Evolutionary conservation across 768 basidiomycete species (phyloP), one percentile per base, ranked within the genome.

Genomic region (Myochromella boudieri): DNA sequence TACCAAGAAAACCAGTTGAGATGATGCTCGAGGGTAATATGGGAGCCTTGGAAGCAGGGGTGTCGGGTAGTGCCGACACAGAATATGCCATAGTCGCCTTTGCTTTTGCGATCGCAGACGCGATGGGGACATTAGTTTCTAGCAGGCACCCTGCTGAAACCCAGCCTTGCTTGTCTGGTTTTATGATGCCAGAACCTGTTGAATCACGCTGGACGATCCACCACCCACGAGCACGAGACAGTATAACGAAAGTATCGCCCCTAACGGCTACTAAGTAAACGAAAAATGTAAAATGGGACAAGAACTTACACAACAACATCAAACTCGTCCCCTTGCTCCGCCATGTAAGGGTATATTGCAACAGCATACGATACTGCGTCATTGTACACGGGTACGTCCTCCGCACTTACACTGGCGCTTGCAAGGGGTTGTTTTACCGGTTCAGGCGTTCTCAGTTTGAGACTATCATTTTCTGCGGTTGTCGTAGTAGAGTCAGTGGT

Each of bases 151-250:
- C 95, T 3, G 95, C 95, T 31, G 95, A 97, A 2, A 99, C 95
- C 95, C 95, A 98, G 43, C 94, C 93, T 60, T 94, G 91, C 63
- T 88, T 87, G 52, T 93, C 91, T n/a, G n/a, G n/a, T 12, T 83
- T 72, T 59, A 85, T 86, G 25, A 91, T 82, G 8, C 93, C 91
- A 3, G 84, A 78, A 4, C 94, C 94, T 26, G 81, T 83, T 27
- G 87, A 88, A 65, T 99, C 97, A 25, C 90, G 84, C 62, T 98
- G 94, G 3, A 98, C 97, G 26, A 97, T 89, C 93, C 95, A 99
- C 97, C 97, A 99, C 1, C 97, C 95, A 45, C 95, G 85, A 14
- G 94, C 87, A 44, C 95, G 84, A 44, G 90, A 91, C 32, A 94
- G 70, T 52, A 97, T 95, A 53, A 95, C 82, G 67, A 94, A 97